Conservation (phyloP, 129 eudicot species). For the Silybum marianum region DNA sequence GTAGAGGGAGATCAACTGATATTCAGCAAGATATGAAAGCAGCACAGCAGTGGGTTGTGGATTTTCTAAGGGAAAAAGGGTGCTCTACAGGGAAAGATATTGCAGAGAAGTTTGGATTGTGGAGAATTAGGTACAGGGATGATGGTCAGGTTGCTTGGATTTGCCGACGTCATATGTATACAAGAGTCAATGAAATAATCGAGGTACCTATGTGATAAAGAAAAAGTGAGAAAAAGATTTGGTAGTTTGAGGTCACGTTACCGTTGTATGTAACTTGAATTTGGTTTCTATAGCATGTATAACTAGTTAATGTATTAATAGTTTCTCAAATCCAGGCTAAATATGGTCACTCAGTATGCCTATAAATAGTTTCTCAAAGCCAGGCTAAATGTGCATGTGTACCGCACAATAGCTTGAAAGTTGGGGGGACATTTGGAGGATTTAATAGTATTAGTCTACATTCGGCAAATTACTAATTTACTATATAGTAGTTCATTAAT, state of each 20-base stretch:
- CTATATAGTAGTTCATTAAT: background rate
- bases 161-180: slow-evolving; percentile 71
- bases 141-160: slow-evolving; percentile 89
- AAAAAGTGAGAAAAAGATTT: background rate
- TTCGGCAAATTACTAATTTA: background rate
- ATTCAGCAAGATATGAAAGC: slow-evolving; percentile 70
- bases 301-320: background rate
- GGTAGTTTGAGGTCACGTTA: background rate
- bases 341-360: background rate
- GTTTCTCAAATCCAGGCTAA: background rate
- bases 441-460: background rate
- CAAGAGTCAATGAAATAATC: slow-evolving; percentile 61
- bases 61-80: slow-evolving; percentile 70
- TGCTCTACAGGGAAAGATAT: slow-evolving; percentile 85
- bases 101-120: slow-evolving; percentile 82
- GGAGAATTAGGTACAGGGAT: slow-evolving; percentile 80
- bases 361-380: background rate
- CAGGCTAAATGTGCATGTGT: background rate
- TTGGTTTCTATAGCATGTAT: background rate
- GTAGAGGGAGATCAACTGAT: slow-evolving; percentile 48
- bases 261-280: background rate
- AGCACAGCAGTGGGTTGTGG: slow-evolving; percentile 92
- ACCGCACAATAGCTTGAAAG: background rate
- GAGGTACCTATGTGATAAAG: slow-evolving; percentile 69
- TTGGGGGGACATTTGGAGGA: background rate